phyloP scores from a whole-genome alignment of 768 basidiomycete species.

The Tulasnella sp. region DNA sequence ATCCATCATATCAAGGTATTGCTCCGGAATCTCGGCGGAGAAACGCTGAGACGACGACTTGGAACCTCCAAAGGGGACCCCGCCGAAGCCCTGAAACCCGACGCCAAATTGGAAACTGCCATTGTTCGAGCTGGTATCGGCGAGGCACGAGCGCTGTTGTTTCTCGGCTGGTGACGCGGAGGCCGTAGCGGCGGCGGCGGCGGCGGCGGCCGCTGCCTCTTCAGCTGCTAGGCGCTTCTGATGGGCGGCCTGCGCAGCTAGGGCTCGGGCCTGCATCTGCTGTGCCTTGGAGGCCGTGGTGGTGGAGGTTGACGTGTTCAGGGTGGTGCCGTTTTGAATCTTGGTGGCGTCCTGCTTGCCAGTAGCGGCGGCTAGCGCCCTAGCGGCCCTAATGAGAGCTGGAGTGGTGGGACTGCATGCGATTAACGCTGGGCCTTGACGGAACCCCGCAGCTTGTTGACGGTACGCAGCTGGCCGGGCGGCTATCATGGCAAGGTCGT shows the following conservation, averaged over 20 bases:
- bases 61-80: too few species aligned
- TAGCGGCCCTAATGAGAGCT: constrained; percentile 9
- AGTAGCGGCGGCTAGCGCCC: background rate
- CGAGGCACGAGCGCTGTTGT: too few species aligned
- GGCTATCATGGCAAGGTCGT: too few species aligned
- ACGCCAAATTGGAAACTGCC: background rate
- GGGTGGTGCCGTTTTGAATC: background rate
- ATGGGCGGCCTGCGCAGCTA: constrained; percentile 13
- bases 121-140: too few species aligned
- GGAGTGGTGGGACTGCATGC: constrained; percentile 5
- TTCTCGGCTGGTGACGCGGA: too few species aligned
- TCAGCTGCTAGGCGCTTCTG: constrained; percentile 9
- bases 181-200: background rate
- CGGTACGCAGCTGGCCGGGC: too few species aligned
- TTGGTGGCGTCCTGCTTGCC: background rate
- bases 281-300: constrained; percentile 3
- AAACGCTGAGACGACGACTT: too few species aligned
- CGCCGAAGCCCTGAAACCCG: background rate
- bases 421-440: too few species aligned
- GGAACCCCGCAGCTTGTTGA: too few species aligned
- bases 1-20: constrained; percentile 2
- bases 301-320: background rate
- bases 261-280: constrained; percentile 14
- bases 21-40: background rate
- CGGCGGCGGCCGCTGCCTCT: background rate